phyloP scores from a whole-genome alignment of 2,329 filamentous ascomycete genomes.

The Pestalotiopsis sp. region DNA sequence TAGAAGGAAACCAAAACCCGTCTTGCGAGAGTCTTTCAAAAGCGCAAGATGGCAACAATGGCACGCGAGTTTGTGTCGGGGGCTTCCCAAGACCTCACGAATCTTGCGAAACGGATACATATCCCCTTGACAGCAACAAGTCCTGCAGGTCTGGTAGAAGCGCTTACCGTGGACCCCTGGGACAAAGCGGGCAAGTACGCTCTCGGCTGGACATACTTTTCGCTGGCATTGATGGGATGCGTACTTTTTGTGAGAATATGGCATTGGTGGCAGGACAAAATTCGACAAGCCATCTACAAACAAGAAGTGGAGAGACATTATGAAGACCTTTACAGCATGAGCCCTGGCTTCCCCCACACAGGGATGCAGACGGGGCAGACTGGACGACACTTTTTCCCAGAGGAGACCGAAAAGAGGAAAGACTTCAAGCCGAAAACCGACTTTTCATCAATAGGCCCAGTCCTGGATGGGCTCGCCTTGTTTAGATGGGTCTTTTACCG shows the following conservation, averaged over 20 bases:
- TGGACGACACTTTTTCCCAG: conserved; percentile 76
- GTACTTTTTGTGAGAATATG: conserved; percentile 75
- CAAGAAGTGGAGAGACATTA: conserved; percentile 74
- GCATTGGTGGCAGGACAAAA: conserved; percentile 92
- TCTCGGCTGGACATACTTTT: conserved; percentile 86
- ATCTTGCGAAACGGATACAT: conserved; percentile 56
- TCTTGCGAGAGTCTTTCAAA: not conserved
- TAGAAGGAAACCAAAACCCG: not conserved
- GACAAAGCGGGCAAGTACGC: conserved; percentile 81
- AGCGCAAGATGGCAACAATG: conserved; percentile 21
- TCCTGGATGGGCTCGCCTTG: conserved; percentile 81
- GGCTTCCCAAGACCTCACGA: conserved; percentile 35
- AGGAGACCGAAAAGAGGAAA: conserved; percentile 58
- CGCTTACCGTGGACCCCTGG: conserved; percentile 76
- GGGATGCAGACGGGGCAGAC: conserved; percentile 52
- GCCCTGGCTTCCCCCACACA: conserved; percentile 48
- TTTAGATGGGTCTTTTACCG: conserved; percentile 89
- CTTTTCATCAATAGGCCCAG: conserved; percentile 70
- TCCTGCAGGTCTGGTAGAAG: conserved; percentile 63
- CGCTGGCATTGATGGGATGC: conserved; percentile 68
- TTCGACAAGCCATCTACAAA: conserved; percentile 86
- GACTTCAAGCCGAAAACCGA: conserved; percentile 69
- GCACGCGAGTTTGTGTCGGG: conserved; percentile 34
- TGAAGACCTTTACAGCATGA: conserved; percentile 52
- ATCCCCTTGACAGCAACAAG: conserved; percentile 64